Evolutionary conservation across 2,329 filamentous ascomycete genomes (phyloP).

Genomic region (Chaetoscypha palmicola): DNA sequence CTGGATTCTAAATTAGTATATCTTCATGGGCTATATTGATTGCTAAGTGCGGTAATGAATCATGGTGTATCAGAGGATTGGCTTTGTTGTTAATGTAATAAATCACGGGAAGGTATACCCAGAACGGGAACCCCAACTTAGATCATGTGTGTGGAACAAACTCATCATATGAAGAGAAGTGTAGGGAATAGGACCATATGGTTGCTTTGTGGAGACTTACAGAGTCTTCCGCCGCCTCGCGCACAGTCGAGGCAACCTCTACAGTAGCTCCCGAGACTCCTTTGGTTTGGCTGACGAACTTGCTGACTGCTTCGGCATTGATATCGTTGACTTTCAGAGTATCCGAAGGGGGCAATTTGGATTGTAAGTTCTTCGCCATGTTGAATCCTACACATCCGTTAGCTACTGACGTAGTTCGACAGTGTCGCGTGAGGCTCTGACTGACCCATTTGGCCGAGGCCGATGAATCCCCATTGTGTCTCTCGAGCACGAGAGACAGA

Average conservation of each 20-base stretch:
- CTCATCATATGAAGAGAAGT: constrained; percentile 39
- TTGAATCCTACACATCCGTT: constrained; percentile 48
- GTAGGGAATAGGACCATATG: constrained; percentile 4
- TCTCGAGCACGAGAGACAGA: constrained; percentile 38
- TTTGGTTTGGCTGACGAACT: constrained; percentile 45
- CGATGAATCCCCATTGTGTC: constrained; percentile 52
- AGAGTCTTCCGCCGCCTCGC: constrained; percentile 59
- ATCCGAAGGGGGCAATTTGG: constrained; percentile 57
- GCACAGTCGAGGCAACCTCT: constrained; percentile 47
- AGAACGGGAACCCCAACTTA: constrained; percentile 60
- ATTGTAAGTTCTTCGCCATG: constrained; percentile 65
- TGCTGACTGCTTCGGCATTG: constrained; percentile 47
- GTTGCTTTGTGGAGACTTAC: constrained; percentile 40
- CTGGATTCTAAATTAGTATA: constrained; percentile 39
- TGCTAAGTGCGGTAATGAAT: constrained; percentile 9
- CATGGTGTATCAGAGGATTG: constrained; percentile 60
- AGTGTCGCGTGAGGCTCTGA: constrained; percentile 16
- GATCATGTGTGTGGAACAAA: constrained; percentile 55
- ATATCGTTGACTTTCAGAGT: constrained; percentile 59
- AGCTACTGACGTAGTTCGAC: constrained; percentile 12
- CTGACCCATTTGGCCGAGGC: constrained; percentile 54
- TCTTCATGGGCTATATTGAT: not conserved
- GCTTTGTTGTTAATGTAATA: constrained; percentile 50
- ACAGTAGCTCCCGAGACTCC: constrained; percentile 39
- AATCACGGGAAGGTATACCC: constrained; percentile 50